phyloP scores from a whole-genome alignment of 2,329 filamentous ascomycete genomes.

The Phoma sp. region DNA sequence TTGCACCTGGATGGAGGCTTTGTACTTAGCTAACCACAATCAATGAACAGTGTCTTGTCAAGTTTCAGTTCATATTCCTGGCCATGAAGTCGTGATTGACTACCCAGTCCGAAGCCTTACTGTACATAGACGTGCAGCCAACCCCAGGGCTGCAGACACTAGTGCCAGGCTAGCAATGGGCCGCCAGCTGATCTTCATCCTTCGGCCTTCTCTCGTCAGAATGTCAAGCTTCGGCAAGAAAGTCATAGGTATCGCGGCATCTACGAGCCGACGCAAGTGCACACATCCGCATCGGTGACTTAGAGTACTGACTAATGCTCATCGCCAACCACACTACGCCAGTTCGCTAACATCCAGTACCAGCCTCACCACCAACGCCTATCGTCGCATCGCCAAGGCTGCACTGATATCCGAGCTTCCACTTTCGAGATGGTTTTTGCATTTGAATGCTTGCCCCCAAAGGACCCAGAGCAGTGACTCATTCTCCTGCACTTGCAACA shows the following conservation, averaged over 20 bases:
- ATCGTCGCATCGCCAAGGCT: constrained; percentile 13
- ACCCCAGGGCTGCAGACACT: background rate
- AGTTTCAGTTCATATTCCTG: too few species aligned
- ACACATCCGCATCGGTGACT: background rate
- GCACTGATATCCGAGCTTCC: constrained; percentile 4
- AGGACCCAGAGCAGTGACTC: background rate
- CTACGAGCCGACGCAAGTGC: too few species aligned
- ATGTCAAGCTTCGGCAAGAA: too few species aligned
- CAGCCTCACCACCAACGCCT: constrained; percentile 13
- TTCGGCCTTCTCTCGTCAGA: background rate
- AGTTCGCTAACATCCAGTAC: too few species aligned
- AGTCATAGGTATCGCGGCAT: too few species aligned
- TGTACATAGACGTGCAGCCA: too few species aligned
- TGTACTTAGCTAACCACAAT: background rate
- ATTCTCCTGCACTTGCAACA: background rate
- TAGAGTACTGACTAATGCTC: background rate
- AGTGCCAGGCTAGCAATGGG: constrained; percentile 1
- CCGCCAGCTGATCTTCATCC: background rate
- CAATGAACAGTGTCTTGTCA: too few species aligned
- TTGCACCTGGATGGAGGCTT: background rate
- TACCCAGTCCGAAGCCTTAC: too few species aligned
- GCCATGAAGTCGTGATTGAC: too few species aligned
- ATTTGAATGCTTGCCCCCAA: background rate
- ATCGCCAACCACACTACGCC: too few species aligned
- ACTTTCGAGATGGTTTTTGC: background rate